phyloP scores from a whole-genome alignment of 805 yeast species.

The Starmerella lactis-condensi region DNA sequence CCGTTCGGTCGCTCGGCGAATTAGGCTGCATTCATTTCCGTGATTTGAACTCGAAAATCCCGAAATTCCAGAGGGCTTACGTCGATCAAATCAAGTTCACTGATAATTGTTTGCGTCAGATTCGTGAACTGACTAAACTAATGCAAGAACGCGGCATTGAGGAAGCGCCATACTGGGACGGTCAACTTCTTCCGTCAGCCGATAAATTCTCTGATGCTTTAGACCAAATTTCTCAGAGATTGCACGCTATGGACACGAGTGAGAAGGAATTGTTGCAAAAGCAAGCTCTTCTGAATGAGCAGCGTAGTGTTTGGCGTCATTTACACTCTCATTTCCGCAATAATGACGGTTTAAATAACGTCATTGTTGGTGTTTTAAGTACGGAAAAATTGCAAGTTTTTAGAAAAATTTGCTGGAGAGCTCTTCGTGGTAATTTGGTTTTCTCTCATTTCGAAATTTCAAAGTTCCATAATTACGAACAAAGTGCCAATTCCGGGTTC shows the following conservation, averaged over 20 bases:
- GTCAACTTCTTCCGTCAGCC: constrained; percentile 30
- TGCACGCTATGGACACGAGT: constrained; percentile 51
- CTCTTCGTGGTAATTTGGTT: constrained; percentile 77
- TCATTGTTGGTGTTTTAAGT: constrained; percentile 64
- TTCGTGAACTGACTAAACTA: constrained; percentile 27
- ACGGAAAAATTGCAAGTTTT: constrained; percentile 50
- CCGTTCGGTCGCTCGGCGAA: constrained; percentile 72
- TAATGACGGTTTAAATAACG: constrained; percentile 21
- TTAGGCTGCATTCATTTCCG: constrained; percentile 73
- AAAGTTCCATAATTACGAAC: constrained; percentile 35
- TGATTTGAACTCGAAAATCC: constrained; percentile 65
- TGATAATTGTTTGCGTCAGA: constrained; percentile 80
- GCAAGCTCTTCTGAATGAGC: constrained; percentile 51
- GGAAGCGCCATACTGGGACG: constrained; percentile 25
- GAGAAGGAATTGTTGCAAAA: constrained; percentile 43
- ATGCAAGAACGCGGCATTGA: constrained; percentile 20
- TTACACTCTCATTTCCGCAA: too few relatives aligned
- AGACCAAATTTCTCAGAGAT: constrained; percentile 51
- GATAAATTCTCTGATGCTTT: constrained; percentile 54
- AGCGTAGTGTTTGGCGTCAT: constrained; percentile 42
- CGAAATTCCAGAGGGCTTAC: constrained; percentile 74
- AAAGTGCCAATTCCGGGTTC: constrained; percentile 75
- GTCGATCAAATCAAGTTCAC: constrained; percentile 70
- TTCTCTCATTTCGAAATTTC: constrained; percentile 56
- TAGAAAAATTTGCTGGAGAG: constrained; percentile 79